A percentile compares a stretch with the other conserved stretches of the same genome.
phyloP scores from a whole-genome alignment of 257 asterid genomes.

The Apocynum venetum region DNA sequence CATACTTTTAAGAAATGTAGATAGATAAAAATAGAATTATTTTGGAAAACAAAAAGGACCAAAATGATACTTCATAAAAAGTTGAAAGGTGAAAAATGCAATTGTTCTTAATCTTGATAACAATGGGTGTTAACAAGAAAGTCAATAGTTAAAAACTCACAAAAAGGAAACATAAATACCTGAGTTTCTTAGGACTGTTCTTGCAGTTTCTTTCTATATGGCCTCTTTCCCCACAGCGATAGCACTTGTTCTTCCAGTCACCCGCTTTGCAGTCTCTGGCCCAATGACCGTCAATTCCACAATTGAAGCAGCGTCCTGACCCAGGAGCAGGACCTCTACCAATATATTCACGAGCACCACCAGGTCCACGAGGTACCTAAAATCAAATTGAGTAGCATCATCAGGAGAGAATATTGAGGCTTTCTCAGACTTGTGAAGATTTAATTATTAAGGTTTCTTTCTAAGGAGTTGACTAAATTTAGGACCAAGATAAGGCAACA shows the following conservation, averaged over 20 bases:
- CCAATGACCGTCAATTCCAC: constrained; percentile 99
- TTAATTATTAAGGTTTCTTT: not conserved
- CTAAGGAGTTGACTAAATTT: not conserved
- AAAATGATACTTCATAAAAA: too few species aligned
- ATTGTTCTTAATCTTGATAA: not conserved
- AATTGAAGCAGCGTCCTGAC: constrained; percentile 98
- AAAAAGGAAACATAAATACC: constrained; percentile 34
- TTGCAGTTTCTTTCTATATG: constrained; percentile 90
- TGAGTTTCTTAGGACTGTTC: constrained; percentile 82
- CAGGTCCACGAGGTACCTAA: constrained; percentile 98
- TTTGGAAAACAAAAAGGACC: not conserved
- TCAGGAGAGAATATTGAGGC: not conserved
- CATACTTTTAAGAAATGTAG: too few species aligned
- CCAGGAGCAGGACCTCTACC: constrained; percentile 98
- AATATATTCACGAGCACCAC: constrained; percentile 77
- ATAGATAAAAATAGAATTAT: too few species aligned
- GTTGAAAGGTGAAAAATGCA: not conserved
- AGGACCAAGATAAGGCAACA: not conserved
- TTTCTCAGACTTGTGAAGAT: not conserved
- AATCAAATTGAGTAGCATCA: constrained; percentile 5
- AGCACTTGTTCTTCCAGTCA: constrained; percentile 98
- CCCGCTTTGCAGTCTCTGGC: constrained; percentile 99
- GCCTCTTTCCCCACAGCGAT: constrained; percentile 95
- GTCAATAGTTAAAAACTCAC: not conserved
- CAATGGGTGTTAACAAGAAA: not conserved